Evolutionary conservation across 352 stramenopile species (phyloP), one percentile per base, ranked within the genome.

Genomic region (Hyphochytrium catenoides): DNA sequence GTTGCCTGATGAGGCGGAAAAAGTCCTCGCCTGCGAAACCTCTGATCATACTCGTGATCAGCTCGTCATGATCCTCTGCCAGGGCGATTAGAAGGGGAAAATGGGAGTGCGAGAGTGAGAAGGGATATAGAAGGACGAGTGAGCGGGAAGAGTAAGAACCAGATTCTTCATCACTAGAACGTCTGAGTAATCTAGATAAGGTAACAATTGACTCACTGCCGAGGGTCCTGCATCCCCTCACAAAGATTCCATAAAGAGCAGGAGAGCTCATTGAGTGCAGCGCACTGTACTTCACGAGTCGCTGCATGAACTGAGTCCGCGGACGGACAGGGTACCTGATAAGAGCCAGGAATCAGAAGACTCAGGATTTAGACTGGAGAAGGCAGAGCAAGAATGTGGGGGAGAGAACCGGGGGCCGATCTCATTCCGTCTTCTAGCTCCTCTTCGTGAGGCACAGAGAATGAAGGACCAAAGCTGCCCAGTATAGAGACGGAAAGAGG

Each of bases 21-120:
- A 83, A 46, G 16, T 83, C 68, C 6, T 60, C 58, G 6, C 68
- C 68, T 24, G 54, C 68, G 38, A 83, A 83, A 23, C 68, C 68
- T 24, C 68, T 65, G 41, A 75, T 77, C 24, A 64, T 65, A 1
- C 59, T 64, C n/a, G 67, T 77, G 38, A 83, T 76, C 4, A 83
- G 51, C 38, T 71, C 60, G 43, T 79, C 62, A 26, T 77, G 62
- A 36, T 75, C 50, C 2, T 57, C 68, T 78, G 41, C 19, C 48
- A 31, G 18, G 14, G 20, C 18, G n/a, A 1, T 14, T 35, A n/a
- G n/a, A n/a, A n/a, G n/a, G n/a, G n/a, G n/a, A n/a, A n/a, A n/a
- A n/a, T n/a, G n/a, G n/a, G n/a, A 8, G 3, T 22, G 4, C 18
- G 34, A 8, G 34, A 20, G 9, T 5, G 28, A 11, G 8, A 11